Evolutionary conservation across 495 filamentous ascomycete species (phyloP).

Genomic region (Lepidopterella palustris): DNA sequence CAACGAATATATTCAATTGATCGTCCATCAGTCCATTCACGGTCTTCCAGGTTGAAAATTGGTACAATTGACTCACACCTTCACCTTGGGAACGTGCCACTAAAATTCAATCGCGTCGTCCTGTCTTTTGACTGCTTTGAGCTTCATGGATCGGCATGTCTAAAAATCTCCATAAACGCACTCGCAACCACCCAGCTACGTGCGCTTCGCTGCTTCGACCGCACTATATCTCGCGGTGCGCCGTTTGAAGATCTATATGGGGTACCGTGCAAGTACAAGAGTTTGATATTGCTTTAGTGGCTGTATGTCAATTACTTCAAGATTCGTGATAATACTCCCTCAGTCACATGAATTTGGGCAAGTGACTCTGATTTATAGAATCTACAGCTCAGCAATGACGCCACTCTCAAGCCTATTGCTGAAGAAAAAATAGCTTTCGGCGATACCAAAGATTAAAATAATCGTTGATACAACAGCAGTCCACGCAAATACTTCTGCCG

Average conservation of each 20-base stretch:
- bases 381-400: conserved; percentile 35
- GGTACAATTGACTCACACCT: no score
- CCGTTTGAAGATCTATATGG: conserved; percentile 29
- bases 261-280: conserved; percentile 27
- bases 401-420: conserved; percentile 23
- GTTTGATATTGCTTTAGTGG: conserved; percentile 38
- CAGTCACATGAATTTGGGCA: neutral
- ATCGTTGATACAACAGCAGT: conserved; percentile 41
- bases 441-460: conserved; percentile 33
- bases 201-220: conserved; percentile 35
- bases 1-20: no score
- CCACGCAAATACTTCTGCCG: conserved; percentile 37
- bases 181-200: conserved; percentile 17
- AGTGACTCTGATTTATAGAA: conserved; percentile 5
- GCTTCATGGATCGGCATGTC: conserved; percentile 42
- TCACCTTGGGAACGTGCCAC: no score
- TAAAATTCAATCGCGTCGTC: no score
- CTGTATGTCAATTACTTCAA: no score
- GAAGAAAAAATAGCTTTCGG: conserved; percentile 23
- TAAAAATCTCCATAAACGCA: conserved; percentile 39
- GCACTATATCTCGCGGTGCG: conserved; percentile 35
- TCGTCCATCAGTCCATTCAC: no score
- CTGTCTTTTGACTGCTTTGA: no score
- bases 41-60: no score
- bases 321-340: no score